phyloP scores from a whole-genome alignment of 441 rosid genomes.

The Euphorbia schlechtendalii region DNA sequence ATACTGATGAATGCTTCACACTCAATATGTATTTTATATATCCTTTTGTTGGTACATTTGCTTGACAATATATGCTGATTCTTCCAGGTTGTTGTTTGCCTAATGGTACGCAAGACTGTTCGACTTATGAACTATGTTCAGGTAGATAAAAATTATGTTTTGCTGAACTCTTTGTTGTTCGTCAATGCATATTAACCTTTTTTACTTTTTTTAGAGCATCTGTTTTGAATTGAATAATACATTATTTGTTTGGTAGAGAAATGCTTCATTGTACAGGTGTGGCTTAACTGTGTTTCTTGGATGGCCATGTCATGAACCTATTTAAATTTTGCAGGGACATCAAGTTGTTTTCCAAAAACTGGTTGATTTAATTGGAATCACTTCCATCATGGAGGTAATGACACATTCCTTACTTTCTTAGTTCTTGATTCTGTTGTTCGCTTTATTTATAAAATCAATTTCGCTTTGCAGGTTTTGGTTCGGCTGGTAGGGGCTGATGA shows the following conservation, averaged over 20 bases:
- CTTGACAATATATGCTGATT: slow-evolving; percentile 23
- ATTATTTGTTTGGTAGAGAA: neutral
- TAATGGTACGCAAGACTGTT: slow-evolving; percentile 84
- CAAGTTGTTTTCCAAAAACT: slow-evolving; percentile 66
- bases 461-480: slow-evolving; percentile 64
- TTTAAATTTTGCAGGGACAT: slow-evolving; percentile 51
- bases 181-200: too few relatives aligned
- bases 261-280: neutral
- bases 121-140: slow-evolving; percentile 84
- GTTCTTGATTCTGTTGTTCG: slow-evolving; percentile 10
- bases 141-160: slow-evolving; percentile 39
- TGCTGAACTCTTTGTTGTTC: neutral
- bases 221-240: neutral
- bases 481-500: slow-evolving; percentile 96
- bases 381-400: slow-evolving; percentile 95
- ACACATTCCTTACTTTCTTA: slow-evolving; percentile 9
- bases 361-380: slow-evolving; percentile 93
- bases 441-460: slow-evolving; percentile 14
- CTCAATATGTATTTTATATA: too few relatives aligned
- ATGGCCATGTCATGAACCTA: neutral
- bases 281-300: neutral
- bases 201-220: too few relatives aligned
- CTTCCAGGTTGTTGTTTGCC: slow-evolving; percentile 80
- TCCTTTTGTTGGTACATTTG: neutral
- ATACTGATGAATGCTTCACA: slow-evolving; percentile 12